Base-by-base conservation (phyloP, 202 grass and related monocot genomes). In the Alloteropsis angusta region DNA sequence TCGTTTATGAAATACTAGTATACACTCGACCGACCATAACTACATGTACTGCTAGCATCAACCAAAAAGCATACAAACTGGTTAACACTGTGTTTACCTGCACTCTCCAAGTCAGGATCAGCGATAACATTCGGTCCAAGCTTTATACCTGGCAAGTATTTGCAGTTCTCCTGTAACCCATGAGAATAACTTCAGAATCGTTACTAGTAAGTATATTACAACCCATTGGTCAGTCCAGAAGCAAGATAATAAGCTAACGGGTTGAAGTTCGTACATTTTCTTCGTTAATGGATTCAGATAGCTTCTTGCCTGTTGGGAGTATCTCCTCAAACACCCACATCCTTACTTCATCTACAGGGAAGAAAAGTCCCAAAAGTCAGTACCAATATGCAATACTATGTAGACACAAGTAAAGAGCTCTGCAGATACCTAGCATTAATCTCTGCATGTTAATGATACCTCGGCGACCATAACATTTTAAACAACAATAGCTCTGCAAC, bases 321-420 rank as follows among this genome's bases (percentile, higher is more conserved):
- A 64, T 90, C 70, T 98, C 95, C 85, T 98, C 95, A 84, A 87
- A 90, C 26, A 98, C 92, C 95, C 95, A 98, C 87, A 98, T 94
- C 68, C 89, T 87, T 16, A 94, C 92, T 87, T 98, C 94, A 87
- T 97, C 94, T 97, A 49, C 28, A 70, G 69, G 71, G 50, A 69
- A 86, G 11, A 35, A 1, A 34, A n/a, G 0, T 52, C 1, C 13
- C 3, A 23, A 35, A 19, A 80, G 68, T 78, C 26, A 74, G 65
- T 46, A 13, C 9, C 7, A 63, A 56, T 3, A 5, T n/a, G n/a
- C n/a, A n/a, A n/a, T n/a, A 5, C 34, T 35, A 4, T 36, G 35
- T 14, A 68, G 16, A 10, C 49, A 50, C 28, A 55, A 54, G 39
- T 21, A 60, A 74, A 65, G 42, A 81, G 23, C 67, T 45, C 50